A percentile compares a stretch with the other conserved stretches of the same genome.
These are phyloP conservation scores for Mucuna pruriens DNA, from an alignment of 306 rosid species.

Conservation along the genomic window DNA sequence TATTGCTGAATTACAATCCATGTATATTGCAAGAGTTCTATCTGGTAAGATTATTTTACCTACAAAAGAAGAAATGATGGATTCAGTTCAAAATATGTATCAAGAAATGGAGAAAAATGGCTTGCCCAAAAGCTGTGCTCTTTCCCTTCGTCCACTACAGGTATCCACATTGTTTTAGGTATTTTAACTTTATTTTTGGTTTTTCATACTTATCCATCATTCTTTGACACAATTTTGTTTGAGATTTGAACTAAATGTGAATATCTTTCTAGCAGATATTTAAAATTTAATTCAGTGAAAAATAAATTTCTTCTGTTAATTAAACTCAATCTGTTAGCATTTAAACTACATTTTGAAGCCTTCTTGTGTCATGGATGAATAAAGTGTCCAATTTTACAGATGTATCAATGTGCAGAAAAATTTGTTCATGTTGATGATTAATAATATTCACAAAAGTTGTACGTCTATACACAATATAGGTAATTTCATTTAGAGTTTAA, in stretches of 20 bases:
- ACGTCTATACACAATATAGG: background rate
- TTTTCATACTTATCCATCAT: background rate
- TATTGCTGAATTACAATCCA: conserved; percentile 30
- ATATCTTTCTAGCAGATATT: too few relatives aligned
- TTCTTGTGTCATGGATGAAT: background rate
- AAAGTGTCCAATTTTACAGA: background rate
- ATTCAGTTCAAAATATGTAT: conserved; percentile 32
- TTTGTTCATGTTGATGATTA: background rate
- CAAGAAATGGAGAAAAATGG: conserved; percentile 30
- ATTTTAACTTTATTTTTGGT: too few relatives aligned
- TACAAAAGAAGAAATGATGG: conserved; percentile 35
- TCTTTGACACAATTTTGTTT: background rate
- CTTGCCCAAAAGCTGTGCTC: conserved; percentile 21
- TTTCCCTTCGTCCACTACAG: conserved; percentile 32
- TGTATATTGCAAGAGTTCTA: conserved; percentile 38
- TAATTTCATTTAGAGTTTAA: background rate
- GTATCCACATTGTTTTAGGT: background rate
- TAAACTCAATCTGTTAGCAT: background rate
- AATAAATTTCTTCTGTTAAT: too few relatives aligned
- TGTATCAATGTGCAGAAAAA: background rate
- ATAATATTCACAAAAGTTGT: background rate
- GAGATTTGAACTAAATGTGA: too few relatives aligned
- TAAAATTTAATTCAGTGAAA: too few relatives aligned
- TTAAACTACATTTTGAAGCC: background rate
- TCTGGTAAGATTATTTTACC: conserved; percentile 32